These are phyloP conservation scores for Neofusicoccum cordaticola DNA, from an alignment of 2,329 filamentous ascomycete genomes.

Conservation along the genomic window DNA sequence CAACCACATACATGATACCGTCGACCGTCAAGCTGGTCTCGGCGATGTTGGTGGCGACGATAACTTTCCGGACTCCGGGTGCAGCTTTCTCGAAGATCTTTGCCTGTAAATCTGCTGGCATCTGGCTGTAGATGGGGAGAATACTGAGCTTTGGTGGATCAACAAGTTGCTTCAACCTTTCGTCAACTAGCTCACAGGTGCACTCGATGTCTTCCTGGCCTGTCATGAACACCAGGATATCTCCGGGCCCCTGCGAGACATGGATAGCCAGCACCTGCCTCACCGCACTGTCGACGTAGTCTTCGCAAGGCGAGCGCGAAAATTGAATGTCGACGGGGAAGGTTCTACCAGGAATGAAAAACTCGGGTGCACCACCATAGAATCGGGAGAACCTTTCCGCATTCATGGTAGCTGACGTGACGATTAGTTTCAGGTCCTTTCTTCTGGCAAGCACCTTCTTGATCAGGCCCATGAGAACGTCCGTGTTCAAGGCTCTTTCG, in stretches of 20 bases:
- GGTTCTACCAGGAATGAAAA: conserved; percentile 90
- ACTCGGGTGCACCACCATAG: conserved; percentile 93
- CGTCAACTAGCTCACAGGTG: conserved; percentile 88
- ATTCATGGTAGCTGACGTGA: conserved; percentile 99
- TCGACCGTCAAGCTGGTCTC: conserved; percentile 98
- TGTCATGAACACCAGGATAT: conserved; percentile 99
- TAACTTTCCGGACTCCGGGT: conserved; percentile 91
- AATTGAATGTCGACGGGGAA: conserved; percentile 98
- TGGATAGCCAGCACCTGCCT: conserved; percentile 95
- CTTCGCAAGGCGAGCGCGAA: conserved; percentile 89
- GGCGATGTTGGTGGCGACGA: conserved; percentile 97
- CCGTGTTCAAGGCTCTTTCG: conserved; percentile 92
- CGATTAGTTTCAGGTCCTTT: conserved; percentile 90
- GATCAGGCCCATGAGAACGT: conserved; percentile 94
- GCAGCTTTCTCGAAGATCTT: conserved; percentile 94
- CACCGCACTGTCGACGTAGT: conserved; percentile 95
- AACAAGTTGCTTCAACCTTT: conserved; percentile 82
- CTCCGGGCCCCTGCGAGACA: conserved; percentile 86
- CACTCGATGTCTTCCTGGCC: conserved; percentile 98
- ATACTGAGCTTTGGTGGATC: conserved; percentile 94
- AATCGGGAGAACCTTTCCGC: conserved; percentile 93
- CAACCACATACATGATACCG: conserved; percentile 98
- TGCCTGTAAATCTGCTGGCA: conserved; percentile 95
- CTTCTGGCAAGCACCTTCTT: conserved; percentile 92
- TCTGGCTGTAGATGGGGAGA: conserved; percentile 97